Evolutionary conservation across 1,139 yeast species (phyloP), one percentile per base, ranked within the genome.

Genomic region (Pichia norvegensis): DNA sequence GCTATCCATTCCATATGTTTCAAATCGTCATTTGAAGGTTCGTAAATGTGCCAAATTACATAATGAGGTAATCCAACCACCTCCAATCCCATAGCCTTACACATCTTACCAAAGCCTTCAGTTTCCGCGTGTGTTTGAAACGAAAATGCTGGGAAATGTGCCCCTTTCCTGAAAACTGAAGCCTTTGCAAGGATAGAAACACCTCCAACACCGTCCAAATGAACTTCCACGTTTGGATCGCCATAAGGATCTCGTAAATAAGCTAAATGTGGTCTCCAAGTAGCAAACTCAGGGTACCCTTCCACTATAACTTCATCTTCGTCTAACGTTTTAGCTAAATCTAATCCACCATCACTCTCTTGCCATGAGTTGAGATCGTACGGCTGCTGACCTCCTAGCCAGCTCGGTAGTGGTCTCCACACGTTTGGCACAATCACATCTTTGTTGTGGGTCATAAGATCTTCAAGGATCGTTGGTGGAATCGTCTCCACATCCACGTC

Each of bases 1-100:
- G 95, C 95, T 95, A 87, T 85, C 95, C 95, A 86, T 62, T 85
- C 95, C 95, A 87, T 87, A 62, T 87, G 95, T 66, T 85, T 76
- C 53, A 87, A 70, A 64, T 88, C 97, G 60, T 90, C 97, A 61
- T 84, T 95, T 64, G 95, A 85, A 39, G 95, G 90, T 60, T 85
- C 95, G 65, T 82, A 82, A 46, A 82, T 81, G 63, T 82, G 90
- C 95, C 95, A 86, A 38, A 87, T 74, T 1, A 90, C 85, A 62
- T 87, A 87, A 66, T 87, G 94, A 33, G 95, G 95, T 55, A 86
- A 72, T 0, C 96, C 96, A 43, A 87, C 86, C 29, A 87, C 95
- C 48, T 69, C 69, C 62, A 77, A 84, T 4, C 94, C 94, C 84
- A 86, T 84, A 46, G 73, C 70, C 56, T 75, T 83, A 35, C 90